These are phyloP conservation scores for Ambrosia artemisiifolia DNA, from an alignment of 129 eudicot species.

Conservation along the genomic window DNA sequence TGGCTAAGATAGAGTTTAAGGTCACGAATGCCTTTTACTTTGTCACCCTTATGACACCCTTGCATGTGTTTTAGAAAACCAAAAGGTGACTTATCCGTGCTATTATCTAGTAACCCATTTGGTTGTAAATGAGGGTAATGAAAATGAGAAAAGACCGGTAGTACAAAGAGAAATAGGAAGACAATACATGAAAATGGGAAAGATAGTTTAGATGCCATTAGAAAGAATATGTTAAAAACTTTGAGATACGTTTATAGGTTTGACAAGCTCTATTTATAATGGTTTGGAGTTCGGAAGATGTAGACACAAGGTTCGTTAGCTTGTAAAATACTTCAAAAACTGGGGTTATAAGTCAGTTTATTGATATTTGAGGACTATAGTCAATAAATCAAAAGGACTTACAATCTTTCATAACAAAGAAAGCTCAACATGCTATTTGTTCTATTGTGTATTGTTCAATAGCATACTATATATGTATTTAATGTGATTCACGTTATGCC, in stretches of 20 bases:
- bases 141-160: conserved; percentile 8
- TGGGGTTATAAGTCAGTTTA: no score
- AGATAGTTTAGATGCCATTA: conserved; percentile 11
- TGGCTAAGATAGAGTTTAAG: conserved; percentile 27
- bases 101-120: conserved; percentile 9
- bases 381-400: no score
- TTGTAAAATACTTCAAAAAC: background rate
- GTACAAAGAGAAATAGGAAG: background rate
- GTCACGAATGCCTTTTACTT: conserved; percentile 7
- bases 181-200: conserved; percentile 10
- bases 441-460: no score
- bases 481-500: no score
- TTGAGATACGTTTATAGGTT: background rate
- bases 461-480: no score
- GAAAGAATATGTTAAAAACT: background rate
- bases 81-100: conserved; percentile 9
- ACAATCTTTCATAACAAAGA: background rate
- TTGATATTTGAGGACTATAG: no score
- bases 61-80: conserved; percentile 18
- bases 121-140: background rate
- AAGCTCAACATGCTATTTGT: no score
- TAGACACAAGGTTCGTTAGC: no score
- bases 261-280: conserved; percentile 13
- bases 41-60: conserved; percentile 28
- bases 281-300: background rate